These are phyloP conservation scores for Aureobasidium namibiae DNA, from an alignment of 2,329 filamentous ascomycete genomes.

Conservation along the genomic window DNA sequence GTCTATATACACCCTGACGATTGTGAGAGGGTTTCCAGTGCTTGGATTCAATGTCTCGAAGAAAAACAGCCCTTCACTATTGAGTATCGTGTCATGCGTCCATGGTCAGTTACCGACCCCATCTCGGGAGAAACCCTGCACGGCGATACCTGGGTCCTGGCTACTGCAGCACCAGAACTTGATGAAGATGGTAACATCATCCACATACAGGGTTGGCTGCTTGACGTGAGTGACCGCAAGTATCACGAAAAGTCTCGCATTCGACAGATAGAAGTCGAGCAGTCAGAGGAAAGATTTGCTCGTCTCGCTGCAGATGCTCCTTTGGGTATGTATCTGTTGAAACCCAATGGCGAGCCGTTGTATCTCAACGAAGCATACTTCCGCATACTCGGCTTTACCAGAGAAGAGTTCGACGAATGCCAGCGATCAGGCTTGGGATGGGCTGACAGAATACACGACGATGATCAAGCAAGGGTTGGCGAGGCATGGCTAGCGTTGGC, in stretches of 20 bases:
- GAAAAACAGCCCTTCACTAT: slow-evolving; percentile 28
- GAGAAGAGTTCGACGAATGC: slow-evolving; percentile 16
- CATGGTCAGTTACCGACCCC: slow-evolving; percentile 24
- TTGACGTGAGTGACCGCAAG: slow-evolving; percentile 28
- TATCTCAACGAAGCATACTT: slow-evolving; percentile 35
- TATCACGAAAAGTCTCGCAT: slow-evolving; percentile 29
- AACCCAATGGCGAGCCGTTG: slow-evolving; percentile 25
- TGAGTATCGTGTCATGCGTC: slow-evolving; percentile 31
- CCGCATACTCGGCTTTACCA: slow-evolving; percentile 26
- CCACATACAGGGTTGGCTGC: slow-evolving; percentile 27
- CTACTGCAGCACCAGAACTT: slow-evolving; percentile 26
- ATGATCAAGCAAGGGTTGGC: slow-evolving; percentile 29
- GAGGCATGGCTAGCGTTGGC: slow-evolving; percentile 26
- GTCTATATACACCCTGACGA: slow-evolving; percentile 24
- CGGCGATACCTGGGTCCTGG: slow-evolving; percentile 26
- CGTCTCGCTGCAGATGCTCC: slow-evolving; percentile 32
- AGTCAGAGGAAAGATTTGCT: slow-evolving; percentile 31
- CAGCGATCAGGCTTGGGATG: slow-evolving; percentile 23
- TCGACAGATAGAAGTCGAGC: slow-evolving; percentile 20
- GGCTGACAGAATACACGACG: slow-evolving; percentile 16
- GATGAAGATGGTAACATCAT: slow-evolving; percentile 22
- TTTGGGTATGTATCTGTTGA: slow-evolving; percentile 31
- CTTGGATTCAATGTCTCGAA: slow-evolving; percentile 26
- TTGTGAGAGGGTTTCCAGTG: slow-evolving; percentile 22
- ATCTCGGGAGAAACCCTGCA: slow-evolving; percentile 20